Evolutionary conservation across 148 eudicot species (phyloP), one percentile per base, ranked within the genome.

Genomic region (Selenicereus undatus): DNA sequence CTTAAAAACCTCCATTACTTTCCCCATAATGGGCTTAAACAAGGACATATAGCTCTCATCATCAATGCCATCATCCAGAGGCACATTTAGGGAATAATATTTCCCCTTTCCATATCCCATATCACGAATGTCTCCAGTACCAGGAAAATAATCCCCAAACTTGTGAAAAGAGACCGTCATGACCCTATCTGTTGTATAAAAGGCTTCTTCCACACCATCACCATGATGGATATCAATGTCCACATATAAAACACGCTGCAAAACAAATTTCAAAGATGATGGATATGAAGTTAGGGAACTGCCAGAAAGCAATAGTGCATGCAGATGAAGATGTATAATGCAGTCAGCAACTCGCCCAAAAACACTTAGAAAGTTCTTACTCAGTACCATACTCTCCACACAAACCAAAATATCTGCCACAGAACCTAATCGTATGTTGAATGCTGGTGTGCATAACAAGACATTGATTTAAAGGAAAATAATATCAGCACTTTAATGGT

Each of bases 151-250:
- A 82, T 91, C 91, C 36, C 93, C 93, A 78, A 91, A 91, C 77
- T 91, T 91, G 81, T 91, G 93, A 64, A 91, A 91, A 26, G 93
- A 91, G 64, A 89, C 93, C 11, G 93, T 91, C 93, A 91, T 91
- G 39, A 91, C 93, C 79, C 93, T 83, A 82, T 91, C 91, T n/a
- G 93, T 91, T 75, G 93, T 91, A 78, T 88, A 91, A 82, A 91
- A 91, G 30, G 91, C 93, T 80, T 91, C 93, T 82, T 91, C 93
- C 27, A 91, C 91, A 62, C 93, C 93, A 81, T 91, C 91, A 14
- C 91, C 91, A 64, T 91, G 93, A 82, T 91, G 93, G 74, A 91
- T 89, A 84, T 91, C 93, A 77, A 91, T 91, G 83, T 91, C 93
- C 56, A 91, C 91, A 60, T 91, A 91, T 72, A 91, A 78, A 75